Evolutionary conservation across 2,329 filamentous ascomycete genomes (phyloP), one percentile per base, ranked within the genome.

Genomic region (Fusarium continuum): DNA sequence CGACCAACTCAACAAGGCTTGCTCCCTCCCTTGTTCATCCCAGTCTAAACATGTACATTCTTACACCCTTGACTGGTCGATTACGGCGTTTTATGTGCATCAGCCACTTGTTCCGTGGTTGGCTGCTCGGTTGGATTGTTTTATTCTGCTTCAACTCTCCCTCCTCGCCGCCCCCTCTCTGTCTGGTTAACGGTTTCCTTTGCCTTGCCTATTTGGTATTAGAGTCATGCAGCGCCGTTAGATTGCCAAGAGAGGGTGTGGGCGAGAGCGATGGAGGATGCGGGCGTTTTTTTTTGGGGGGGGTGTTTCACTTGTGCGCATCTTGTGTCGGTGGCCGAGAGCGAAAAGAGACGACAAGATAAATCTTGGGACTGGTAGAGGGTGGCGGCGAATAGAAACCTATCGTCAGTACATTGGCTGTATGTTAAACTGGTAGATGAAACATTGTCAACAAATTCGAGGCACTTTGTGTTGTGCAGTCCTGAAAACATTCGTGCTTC

Each of bases 301-400:
- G 49, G 41, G 38, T 61, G 48, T 50, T 64, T 61, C 51, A 38
- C 17, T 49, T 14, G 43, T 48, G 55, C 28, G 41, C 47, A 40
- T 62, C 29, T 43, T 48, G 38, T n/a, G 43, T 50, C n/a, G 51
- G 43, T 36, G 47, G 52, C 44, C 35, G 32, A 63, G 35, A 13
- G 61, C 50, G 62, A 53, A 47, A 65, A 65, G 61, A 62, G 61
- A 49, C 25, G 57, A 65, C 61, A 63, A 58, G 26, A 25, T 38
- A 19, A 34, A 20, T 19, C 20, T 20, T 48, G 43, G 23, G 14
- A 20, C 26, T 32, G 35, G 34, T 28, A 55, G 35, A 45, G 48
- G 28, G 26, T 38, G 32, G 49, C 48, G 51, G 38, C 28, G 38
- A 38, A 53, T 52, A 53, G 52, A 58, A 38, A 31, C 28, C 28